Conservation (phyloP, 345 rosid genomes). For the Nasturtium officinale region DNA sequence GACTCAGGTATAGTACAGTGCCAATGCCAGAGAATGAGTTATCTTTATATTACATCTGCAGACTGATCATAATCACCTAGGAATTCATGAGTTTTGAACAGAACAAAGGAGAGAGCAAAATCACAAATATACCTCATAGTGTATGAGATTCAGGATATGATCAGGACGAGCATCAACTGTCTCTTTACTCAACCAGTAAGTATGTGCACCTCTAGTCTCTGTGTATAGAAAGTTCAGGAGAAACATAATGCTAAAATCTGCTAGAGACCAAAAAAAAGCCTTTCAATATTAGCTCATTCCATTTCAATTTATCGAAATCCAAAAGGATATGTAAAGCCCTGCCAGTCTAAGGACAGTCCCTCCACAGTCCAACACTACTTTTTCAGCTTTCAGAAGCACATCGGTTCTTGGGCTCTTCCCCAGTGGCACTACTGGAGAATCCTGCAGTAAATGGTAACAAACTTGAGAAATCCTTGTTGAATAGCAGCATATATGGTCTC, state of each 20-base stretch:
- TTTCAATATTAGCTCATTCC: background rate
- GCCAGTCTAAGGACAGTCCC: conserved; percentile 88
- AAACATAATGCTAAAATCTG: conserved; percentile 25
- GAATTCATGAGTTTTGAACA: conserved; percentile 7
- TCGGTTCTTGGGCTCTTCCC: conserved; percentile 92
- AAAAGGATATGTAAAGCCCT: conserved; percentile 97
- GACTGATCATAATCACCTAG: background rate
- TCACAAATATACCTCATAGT: conserved; percentile 73
- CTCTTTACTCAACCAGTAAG: conserved; percentile 80
- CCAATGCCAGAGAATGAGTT: conserved; percentile 1
- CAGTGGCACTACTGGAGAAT: conserved; percentile 70
- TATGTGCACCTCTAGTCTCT: conserved; percentile 89
- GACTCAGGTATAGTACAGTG: background rate
- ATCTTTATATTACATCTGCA: conserved; percentile 7
- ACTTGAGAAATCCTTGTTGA: conserved; percentile 6
- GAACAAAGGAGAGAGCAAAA: background rate
- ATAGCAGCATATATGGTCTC: background rate
- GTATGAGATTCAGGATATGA: conserved; percentile 90
- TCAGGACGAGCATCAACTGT: conserved; percentile 76
- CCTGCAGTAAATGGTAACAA: conserved; percentile 52
- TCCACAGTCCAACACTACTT: conserved; percentile 65
- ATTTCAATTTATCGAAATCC: conserved; percentile 14
- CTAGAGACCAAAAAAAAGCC: background rate
- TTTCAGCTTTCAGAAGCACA: conserved; percentile 79
- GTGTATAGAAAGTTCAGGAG: conserved; percentile 66